Evolutionary conservation across 768 basidiomycete genomes (phyloP).

Genomic region (Dioszegia hungarica): DNA sequence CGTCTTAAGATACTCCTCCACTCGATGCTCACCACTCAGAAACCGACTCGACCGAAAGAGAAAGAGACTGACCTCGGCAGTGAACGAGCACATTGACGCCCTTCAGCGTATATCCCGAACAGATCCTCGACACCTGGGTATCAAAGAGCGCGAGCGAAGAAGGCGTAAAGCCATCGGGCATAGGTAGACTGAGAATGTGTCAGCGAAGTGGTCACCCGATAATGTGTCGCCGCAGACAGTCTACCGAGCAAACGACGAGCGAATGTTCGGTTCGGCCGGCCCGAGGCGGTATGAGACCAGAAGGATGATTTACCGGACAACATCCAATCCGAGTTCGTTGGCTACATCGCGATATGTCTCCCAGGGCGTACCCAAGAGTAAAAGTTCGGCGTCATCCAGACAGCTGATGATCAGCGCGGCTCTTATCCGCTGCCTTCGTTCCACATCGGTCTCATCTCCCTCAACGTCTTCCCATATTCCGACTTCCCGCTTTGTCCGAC

Average conservation of each 20-base stretch:
- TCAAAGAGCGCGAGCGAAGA: conserved; percentile 61
- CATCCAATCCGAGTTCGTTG: conserved; percentile 63
- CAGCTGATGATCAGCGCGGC: conserved; percentile 55
- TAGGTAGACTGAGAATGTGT: conserved; percentile 74
- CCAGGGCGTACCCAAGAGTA: conserved; percentile 83
- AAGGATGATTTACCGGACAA: conserved; percentile 60
- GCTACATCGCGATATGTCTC: conserved; percentile 65
- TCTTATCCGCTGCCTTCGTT: no score
- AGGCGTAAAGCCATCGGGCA: conserved; percentile 60
- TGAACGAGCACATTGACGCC: conserved; percentile 75
- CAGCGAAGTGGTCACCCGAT: conserved; percentile 41
- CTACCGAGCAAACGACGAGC: no score
- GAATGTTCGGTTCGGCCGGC: no score
- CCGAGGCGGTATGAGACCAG: no score
- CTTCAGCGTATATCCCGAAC: conserved; percentile 65
- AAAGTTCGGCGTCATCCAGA: conserved; percentile 76
- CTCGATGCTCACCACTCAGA: not conserved
- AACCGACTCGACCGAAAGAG: not conserved
- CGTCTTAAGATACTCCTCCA: not conserved
- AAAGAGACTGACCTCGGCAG: conserved; percentile 62
- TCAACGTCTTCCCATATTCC: no score
- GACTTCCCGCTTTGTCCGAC: no score
- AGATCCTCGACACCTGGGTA: conserved; percentile 60
- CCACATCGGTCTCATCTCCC: no score
- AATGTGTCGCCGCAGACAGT: no score